phyloP scores from a whole-genome alignment of 495 filamentous ascomycete species.

The Xylaria cubensis region DNA sequence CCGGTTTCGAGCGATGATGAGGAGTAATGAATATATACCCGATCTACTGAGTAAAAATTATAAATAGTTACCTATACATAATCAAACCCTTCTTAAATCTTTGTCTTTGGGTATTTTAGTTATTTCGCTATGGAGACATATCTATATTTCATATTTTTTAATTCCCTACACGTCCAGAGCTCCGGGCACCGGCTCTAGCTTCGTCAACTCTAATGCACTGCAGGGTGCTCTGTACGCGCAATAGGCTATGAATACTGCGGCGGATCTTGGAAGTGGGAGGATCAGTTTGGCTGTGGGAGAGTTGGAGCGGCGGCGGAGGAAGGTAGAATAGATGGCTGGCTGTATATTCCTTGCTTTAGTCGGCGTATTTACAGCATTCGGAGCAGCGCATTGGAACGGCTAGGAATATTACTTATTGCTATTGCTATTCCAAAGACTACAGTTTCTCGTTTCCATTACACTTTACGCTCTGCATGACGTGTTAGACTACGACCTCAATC shows the following conservation, averaged over 20 bases:
- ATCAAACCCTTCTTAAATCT: not conserved
- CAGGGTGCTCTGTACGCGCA: too few relatives aligned
- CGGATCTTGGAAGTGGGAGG: too few relatives aligned
- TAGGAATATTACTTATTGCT: too few relatives aligned
- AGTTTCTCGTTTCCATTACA: not conserved
- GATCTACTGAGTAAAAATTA: not conserved
- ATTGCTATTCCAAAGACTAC: not conserved
- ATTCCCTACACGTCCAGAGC: too few relatives aligned
- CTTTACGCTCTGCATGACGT: not conserved
- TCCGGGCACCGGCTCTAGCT: too few relatives aligned
- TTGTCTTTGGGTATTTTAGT: not conserved
- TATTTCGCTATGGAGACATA: not conserved
- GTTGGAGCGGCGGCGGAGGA: too few relatives aligned
- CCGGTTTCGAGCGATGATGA: slow-evolving; percentile 34
- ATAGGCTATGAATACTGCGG: too few relatives aligned
- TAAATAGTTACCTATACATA: not conserved
- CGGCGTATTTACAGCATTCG: not conserved
- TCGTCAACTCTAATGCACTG: too few relatives aligned
- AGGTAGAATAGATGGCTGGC: too few relatives aligned
- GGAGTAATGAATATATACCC: slow-evolving; percentile 20
- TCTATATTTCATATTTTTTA: not conserved
- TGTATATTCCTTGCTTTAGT: too few relatives aligned
- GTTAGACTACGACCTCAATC: not conserved
- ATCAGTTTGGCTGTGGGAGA: too few relatives aligned
- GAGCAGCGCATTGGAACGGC: too few relatives aligned